Conservation (phyloP, 2,329 filamentous ascomycete species). For the Aspergillus sp. region DNA sequence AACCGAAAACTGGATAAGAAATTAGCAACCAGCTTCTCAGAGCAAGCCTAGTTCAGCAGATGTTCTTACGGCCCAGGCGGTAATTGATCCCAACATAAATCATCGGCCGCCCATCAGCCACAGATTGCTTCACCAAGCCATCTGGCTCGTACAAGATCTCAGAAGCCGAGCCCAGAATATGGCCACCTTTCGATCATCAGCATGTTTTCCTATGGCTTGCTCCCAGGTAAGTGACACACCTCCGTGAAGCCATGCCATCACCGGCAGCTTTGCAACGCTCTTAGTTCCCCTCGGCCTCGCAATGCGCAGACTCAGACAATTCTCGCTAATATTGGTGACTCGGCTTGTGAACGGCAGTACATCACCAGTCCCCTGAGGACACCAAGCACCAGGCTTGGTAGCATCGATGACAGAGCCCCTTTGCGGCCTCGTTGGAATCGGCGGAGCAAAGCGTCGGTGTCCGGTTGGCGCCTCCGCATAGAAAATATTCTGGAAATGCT, state of each 20-base stretch:
- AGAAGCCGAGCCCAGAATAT: slow-evolving; percentile 16
- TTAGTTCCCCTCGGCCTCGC: slow-evolving; percentile 3
- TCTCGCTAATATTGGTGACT: slow-evolving; percentile 19
- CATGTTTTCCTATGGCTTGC: neutral
- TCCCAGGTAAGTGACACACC: neutral
- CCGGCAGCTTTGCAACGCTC: slow-evolving; percentile 9
- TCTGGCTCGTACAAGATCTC: slow-evolving; percentile 18
- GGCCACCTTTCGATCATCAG: slow-evolving; percentile 11
- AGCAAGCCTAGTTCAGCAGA: no score
- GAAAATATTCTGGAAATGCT: slow-evolving; percentile 23
- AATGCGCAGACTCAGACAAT: slow-evolving; percentile 20
- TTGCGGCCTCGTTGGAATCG: slow-evolving; percentile 5
- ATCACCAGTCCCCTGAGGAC: slow-evolving; percentile 19
- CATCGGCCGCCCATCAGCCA: slow-evolving; percentile 10
- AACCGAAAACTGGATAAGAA: slow-evolving; percentile 13
- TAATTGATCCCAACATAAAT: slow-evolving; percentile 20
- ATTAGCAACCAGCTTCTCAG: neutral
- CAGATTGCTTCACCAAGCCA: slow-evolving; percentile 10
- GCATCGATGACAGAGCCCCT: slow-evolving; percentile 20
- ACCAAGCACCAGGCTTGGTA: slow-evolving; percentile 18
- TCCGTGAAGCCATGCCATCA: slow-evolving; percentile 19
- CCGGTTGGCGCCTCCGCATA: slow-evolving; percentile 18
- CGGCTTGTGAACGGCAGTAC: slow-evolving; percentile 19
- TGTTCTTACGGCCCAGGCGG: slow-evolving; percentile 12
- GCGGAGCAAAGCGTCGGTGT: slow-evolving; percentile 15